Conservation (phyloP, 2,329 filamentous ascomycete genomes). For the Colletotrichum trifolii region DNA sequence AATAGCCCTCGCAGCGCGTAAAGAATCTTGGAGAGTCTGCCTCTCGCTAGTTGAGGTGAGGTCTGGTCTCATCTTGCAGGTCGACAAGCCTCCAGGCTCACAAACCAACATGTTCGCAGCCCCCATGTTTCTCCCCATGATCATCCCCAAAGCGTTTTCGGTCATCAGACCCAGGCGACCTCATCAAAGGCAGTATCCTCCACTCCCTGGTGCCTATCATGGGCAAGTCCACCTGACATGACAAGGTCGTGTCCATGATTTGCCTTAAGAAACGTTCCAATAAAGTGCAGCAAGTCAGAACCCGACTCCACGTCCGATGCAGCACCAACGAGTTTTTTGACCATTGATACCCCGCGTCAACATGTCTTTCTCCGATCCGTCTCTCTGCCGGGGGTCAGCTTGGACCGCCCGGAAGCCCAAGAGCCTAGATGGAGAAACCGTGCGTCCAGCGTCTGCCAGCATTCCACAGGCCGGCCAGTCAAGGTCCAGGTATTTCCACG, state of each 20-base stretch:
- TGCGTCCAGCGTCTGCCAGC: conserved; percentile 33
- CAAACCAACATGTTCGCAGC: conserved; percentile 17
- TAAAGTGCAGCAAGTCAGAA: conserved; percentile 45
- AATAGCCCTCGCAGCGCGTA: conserved; percentile 35
- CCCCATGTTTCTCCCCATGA: conserved; percentile 18
- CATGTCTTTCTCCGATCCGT: conserved; percentile 25
- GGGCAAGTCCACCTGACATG: neutral
- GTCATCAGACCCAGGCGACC: neutral
- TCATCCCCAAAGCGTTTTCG: conserved; percentile 1
- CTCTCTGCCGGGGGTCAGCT: conserved; percentile 21
- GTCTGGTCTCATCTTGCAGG: conserved; percentile 8
- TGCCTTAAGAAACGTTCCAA: conserved; percentile 32
- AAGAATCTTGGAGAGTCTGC: conserved; percentile 37
- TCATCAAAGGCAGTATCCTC: conserved; percentile 12
- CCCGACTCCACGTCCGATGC: conserved; percentile 54
- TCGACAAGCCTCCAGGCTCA: conserved; percentile 22
- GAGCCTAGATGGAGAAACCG: conserved; percentile 27
- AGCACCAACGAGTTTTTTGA: conserved; percentile 43
- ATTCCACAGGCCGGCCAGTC: conserved; percentile 22
- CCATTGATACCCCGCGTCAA: conserved; percentile 31
- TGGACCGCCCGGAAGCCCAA: conserved; percentile 30
- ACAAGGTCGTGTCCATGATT: conserved; percentile 29
- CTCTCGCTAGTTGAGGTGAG: conserved; percentile 12
- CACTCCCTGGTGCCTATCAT: conserved; percentile 14
- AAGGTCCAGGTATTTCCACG: conserved; percentile 28